Evolutionary conservation across 2,329 filamentous ascomycete species (phyloP), one percentile per base, ranked within the genome.

Genomic region (Diplodia mutila): DNA sequence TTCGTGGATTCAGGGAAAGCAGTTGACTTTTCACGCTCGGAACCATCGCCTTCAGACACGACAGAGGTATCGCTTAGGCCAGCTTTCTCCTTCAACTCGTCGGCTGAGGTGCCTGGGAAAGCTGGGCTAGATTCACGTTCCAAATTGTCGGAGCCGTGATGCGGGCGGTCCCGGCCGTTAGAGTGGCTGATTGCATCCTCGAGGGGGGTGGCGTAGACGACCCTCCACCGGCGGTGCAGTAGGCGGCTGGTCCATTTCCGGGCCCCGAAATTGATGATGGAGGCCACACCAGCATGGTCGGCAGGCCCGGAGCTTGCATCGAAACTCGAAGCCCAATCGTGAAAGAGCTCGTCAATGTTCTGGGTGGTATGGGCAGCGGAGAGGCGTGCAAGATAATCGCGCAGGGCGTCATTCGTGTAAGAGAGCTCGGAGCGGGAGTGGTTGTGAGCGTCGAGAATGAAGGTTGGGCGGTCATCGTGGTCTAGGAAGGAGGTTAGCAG

Each of bases 401-500:
- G 54, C 21, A 67, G 16, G 1, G 65, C 55, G 16, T 42, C 27
- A 14, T 67, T 67, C 55, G 52, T 46, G 65, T 67, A 67, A 12
- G 18, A 14, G n/a, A 61, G 14, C 1, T 42, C 34, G 32, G 53
- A 61, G 21, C 16, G 54, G 3, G n/a, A 4, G 5, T 16, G 16
- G 32, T 54, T 54, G 55, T 61, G 55, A 18, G 65, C 46, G 16
- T 67, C 55, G 34, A 67, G 65, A 7, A 67, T 67, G 18, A 67
- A 67, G 29, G 65, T 61, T 2, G 65, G 54, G 4, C 65, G 65
- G 46, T 52, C 32, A 16, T 67, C 65, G 12, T 54, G 55, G 34
- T 67, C 65, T 6, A 67, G 55, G 7, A 67, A 67, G 18, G 54
- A 32, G 14, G 55, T 53, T 5, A 67, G 46, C 27, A 67, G n/a